Evolutionary conservation across 345 rosid species (phyloP), one percentile per base, ranked within the genome.

Genomic region (Raphanus sativus): DNA sequence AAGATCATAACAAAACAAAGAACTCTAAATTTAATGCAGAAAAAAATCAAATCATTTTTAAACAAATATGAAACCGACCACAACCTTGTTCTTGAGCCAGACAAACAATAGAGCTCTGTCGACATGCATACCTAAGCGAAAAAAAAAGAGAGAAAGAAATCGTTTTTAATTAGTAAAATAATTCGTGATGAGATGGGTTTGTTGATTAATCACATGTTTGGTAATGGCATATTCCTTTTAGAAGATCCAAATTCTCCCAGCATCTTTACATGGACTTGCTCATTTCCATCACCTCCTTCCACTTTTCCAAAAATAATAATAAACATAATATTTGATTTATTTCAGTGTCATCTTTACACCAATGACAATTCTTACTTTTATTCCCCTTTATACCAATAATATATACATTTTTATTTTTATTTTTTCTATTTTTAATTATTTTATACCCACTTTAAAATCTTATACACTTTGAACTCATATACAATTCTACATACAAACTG

Each of bases 181-280:
- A 52, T 34, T 16, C 12, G 15, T 68, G 45, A 38, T 50, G 78
- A 74, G 52, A 54, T 74, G 75, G 59, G 12, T 67, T 72, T 33
- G 58, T 70, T 40, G 54, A 24, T 68, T 62, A 62, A 68, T 69
- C 78, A 74, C 82, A 74, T 74, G 73, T 75, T 67, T 78, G 77
- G 81, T 65, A 73, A 74, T 79, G 79, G 83, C 79, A 80, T 80
- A 80, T 80, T 80, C 83, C 76, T 30, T 78, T 79, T 40, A 4
- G 63, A 80, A 80, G 76, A 80, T 80, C 83, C 83, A 69, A 75
- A 80, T 74, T 80, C 79, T 65, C 79, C 75, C 66, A 69, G 48
- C 82, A 80, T 74, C 75, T 74, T 74, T 74, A 80, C 56, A 75
- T 80, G 79, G 75, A 16, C 66, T 64, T 64, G 16, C 42, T 33